Evolutionary conservation across 345 rosid genomes (phyloP), one percentile per base, ranked within the genome.

Genomic region (Populus pruinosa): DNA sequence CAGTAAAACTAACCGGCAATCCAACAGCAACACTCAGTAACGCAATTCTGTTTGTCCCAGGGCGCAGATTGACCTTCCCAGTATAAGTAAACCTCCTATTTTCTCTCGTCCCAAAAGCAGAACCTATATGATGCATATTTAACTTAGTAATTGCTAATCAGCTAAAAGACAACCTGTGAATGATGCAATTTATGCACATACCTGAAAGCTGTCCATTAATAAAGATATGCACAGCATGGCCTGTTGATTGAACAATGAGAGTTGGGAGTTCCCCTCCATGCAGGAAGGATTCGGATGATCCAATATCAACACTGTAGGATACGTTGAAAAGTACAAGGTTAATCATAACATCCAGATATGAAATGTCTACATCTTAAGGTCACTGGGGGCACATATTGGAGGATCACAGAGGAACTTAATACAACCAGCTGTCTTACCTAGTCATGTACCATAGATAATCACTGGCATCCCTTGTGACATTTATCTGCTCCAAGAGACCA

Each of bases 21-120:
- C 99, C 98, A 86, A 93, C 93, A 47, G 98, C 95, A 70, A 96
- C 92, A 78, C 99, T 94, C 76, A 96, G 91, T 78, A 96, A 86
- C 3, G 97, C 97, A n/a, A 96, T 94, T 86, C 77, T 88, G 89
- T 96, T 94, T 71, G 86, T 87, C 82, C 98, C 99, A 73, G 93
- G 82, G 66, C 35, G 93, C 73, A 96, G 82, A 87, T 89, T 89
- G 86, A 92, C 88, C 90, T 91, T 96, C 44, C 94, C 96, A 5
- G 84, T 82, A 68, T 87, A 96, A 59, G 89, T 91, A 74, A 96
- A 85, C 83, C 91, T 86, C 86, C 93, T 86, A 73, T 87, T 86
- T 83, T 90, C 78, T 82, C 98, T 91, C 39, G 98, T 91, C 77
- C 97, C 97, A 49, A 85, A 91, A 53, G 95, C 92, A 85, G 99